phyloP scores from a whole-genome alignment of 768 basidiomycete genomes.

The Crassisporium funariophilum region DNA sequence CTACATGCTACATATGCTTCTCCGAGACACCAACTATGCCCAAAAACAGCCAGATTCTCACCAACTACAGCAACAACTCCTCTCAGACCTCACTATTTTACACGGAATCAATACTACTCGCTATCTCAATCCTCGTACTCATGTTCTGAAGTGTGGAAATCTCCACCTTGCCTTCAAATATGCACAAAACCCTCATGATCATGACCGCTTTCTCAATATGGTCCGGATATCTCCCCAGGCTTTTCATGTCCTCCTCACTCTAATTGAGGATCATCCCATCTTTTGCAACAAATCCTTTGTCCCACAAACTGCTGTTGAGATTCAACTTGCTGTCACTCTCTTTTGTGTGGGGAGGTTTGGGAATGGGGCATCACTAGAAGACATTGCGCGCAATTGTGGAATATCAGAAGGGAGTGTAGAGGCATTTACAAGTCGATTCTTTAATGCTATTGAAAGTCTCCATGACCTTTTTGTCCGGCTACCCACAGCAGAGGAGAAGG shows the following conservation, averaged over 20 bases:
- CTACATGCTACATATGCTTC: too few relatives aligned
- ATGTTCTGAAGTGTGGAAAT: too few relatives aligned
- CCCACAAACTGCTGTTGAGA: conserved; percentile 12
- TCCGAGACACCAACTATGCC: too few relatives aligned
- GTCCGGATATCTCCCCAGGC: conserved; percentile 26
- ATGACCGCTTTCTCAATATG: conserved; percentile 25
- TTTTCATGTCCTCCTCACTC: too few relatives aligned
- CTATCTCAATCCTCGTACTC: too few relatives aligned
- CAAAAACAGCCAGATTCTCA: too few relatives aligned
- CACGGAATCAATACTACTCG: too few relatives aligned
- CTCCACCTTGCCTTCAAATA: too few relatives aligned
- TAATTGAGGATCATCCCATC: conserved; percentile 30
- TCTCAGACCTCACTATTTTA: too few relatives aligned
- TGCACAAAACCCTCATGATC: too few relatives aligned
- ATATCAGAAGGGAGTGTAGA: conserved; percentile 18
- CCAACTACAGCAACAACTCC: too few relatives aligned
- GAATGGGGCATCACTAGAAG: conserved; percentile 13
- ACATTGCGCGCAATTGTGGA: conserved; percentile 8
- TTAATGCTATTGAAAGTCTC: conserved; percentile 29
- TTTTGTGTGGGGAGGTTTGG: conserved; percentile 15
- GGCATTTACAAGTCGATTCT: conserved; percentile 25
- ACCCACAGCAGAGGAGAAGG: conserved; percentile 32
- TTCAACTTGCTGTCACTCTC: conserved; percentile 16
- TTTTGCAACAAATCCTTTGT: conserved; percentile 29
- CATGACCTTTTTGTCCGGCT: conserved; percentile 29